Evolutionary conservation across 176 grass and related monocot species (phyloP).

Genomic region (Musa troglodytarum): DNA sequence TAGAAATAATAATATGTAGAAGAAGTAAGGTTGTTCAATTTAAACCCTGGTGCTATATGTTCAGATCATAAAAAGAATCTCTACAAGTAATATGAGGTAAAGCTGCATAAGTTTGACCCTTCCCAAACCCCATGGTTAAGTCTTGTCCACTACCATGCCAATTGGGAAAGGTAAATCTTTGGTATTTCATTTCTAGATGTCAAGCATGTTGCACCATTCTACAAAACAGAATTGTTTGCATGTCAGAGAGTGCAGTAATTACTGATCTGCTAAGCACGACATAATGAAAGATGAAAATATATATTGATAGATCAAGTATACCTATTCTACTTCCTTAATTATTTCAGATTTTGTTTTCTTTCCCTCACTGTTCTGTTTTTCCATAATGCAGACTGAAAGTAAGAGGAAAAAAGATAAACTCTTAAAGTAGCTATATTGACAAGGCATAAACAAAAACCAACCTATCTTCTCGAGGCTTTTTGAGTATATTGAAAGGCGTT

Average conservation of each 20-base stretch:
- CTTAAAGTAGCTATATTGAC: not conserved
- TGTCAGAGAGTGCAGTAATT: not conserved
- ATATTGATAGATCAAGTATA: not conserved
- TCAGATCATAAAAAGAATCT: no score
- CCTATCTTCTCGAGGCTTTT: constrained; percentile 81
- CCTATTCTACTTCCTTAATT: not conserved
- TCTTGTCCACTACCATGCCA: not conserved
- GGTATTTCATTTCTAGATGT: not conserved
- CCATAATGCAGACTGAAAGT: no score
- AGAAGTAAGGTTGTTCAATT: no score
- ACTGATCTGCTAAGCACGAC: not conserved
- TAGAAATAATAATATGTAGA: no score
- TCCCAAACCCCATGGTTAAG: not conserved
- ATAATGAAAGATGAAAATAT: not conserved
- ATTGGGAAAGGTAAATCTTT: not conserved
- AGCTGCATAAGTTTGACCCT: no score
- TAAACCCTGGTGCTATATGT: no score
- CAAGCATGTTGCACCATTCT: not conserved
- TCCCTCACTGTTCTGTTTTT: not conserved
- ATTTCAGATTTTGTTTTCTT: not conserved
- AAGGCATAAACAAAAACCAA: constrained; percentile 23
- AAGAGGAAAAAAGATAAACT: not conserved
- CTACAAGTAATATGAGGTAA: no score
- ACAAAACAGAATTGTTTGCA: not conserved
- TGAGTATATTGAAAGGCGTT: constrained; percentile 73